Conservation (phyloP, 1,284 basidiomycete species). For the Wolfiporia cocos region DNA sequence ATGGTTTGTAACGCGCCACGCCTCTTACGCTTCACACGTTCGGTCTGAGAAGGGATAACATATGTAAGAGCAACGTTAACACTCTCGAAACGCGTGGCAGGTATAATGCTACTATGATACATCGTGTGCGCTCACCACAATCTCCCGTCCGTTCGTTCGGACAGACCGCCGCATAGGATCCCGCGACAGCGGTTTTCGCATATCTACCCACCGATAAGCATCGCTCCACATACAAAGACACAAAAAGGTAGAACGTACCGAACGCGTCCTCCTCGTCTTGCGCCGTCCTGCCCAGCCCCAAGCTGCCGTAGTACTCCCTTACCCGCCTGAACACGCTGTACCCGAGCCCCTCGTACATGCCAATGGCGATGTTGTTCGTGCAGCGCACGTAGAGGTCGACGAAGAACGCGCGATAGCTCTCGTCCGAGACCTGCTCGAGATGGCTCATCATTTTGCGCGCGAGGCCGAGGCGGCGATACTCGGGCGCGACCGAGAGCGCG, state of each 20-base stretch:
- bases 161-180: conserved; percentile 62
- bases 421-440: conserved; percentile 78
- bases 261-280: conserved; percentile 87
- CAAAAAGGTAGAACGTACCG: conserved; percentile 69
- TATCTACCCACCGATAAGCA: conserved; percentile 48
- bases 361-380: conserved; percentile 69
- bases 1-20: no score
- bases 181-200: conserved; percentile 77
- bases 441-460: conserved; percentile 79
- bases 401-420: conserved; percentile 74
- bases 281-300: conserved; percentile 61
- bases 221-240: conserved; percentile 1
- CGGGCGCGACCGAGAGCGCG: conserved; percentile 86
- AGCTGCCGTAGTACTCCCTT: conserved; percentile 78
- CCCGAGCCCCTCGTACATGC: conserved; percentile 83
- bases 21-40: no score
- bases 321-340: conserved; percentile 86
- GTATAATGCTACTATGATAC: conserved; percentile 58
- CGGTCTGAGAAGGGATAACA: no score
- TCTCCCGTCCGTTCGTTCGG: conserved; percentile 65
- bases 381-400: conserved; percentile 90
- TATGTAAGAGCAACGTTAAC: no score
- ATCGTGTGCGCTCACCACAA: conserved; percentile 64
- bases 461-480: conserved; percentile 81
- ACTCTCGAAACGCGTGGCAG: no score